Conservation (phyloP, 176 grass and related monocot species). For the Zizania latifolia region DNA sequence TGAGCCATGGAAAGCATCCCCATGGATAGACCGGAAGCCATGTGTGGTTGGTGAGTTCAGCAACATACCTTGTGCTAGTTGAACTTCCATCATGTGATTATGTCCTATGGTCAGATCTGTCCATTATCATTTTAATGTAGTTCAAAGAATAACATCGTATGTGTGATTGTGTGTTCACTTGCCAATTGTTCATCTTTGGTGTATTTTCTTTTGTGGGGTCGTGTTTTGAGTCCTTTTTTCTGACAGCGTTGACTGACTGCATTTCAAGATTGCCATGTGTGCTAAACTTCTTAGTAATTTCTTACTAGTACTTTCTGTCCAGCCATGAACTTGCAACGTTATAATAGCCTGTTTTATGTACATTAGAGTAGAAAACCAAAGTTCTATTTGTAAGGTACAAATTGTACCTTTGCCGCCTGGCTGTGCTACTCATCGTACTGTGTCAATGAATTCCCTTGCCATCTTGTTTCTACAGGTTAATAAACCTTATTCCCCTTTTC, state of each 20-base stretch:
- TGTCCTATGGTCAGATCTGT: conserved; percentile 10
- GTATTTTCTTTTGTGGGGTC: not conserved
- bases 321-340: not conserved
- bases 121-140: not conserved
- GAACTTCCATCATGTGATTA: conserved; percentile 20
- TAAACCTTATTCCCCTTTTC: not conserved
- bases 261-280: not conserved
- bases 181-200: not conserved
- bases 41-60: conserved; percentile 32
- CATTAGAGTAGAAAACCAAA: not conserved
- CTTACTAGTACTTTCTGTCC: not conserved
- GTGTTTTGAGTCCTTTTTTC: not conserved
- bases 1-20: not conserved
- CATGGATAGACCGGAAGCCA: not conserved
- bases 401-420: not conserved
- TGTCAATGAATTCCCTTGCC: not conserved
- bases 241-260: not conserved
- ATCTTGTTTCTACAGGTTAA: not conserved
- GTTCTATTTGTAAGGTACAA: not conserved
- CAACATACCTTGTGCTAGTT: not conserved
- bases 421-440: not conserved
- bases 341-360: not conserved
- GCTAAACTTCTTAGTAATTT: not conserved
- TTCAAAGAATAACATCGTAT: not conserved
- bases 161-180: not conserved